Percentiles rank a stretch among this genome's conserved stretches.
Conservation (phyloP, 2,329 filamentous ascomycete genomes). For the Cercospora zeae-maydis region DNA sequence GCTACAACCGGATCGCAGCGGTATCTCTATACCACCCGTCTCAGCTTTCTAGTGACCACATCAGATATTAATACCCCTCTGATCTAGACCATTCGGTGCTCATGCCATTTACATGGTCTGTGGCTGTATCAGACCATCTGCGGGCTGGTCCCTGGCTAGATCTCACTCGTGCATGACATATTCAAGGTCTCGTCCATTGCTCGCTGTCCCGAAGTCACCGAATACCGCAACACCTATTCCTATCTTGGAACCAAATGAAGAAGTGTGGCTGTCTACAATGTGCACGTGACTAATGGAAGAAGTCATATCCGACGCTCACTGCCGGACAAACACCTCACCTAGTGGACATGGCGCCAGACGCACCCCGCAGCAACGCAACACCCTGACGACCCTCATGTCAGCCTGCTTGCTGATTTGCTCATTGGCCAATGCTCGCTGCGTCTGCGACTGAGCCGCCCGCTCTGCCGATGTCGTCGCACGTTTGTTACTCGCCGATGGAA, state of each 20-base stretch:
- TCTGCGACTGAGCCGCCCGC: neutral
- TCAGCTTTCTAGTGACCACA: neutral
- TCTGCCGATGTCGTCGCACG: slow-evolving; percentile 8
- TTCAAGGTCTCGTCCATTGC: neutral
- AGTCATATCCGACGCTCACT: neutral
- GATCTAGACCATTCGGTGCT: too few relatives aligned
- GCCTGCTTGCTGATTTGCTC: slow-evolving; percentile 5
- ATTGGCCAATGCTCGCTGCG: slow-evolving; percentile 3
- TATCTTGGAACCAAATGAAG: neutral
- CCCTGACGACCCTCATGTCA: slow-evolving; percentile 1
- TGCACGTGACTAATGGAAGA: neutral
- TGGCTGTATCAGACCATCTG: neutral
- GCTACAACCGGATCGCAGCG: neutral
- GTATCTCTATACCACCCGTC: neutral
- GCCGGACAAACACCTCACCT: slow-evolving; percentile 2
- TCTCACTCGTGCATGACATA: neutral
- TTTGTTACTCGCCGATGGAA: slow-evolving; percentile 13
- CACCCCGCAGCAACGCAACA: slow-evolving; percentile 12
- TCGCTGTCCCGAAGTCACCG: neutral
- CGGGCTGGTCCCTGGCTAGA: neutral
- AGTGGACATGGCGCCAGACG: neutral
- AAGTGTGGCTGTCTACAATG: neutral
- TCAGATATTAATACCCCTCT: neutral
- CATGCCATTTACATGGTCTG: too few relatives aligned
- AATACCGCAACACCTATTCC: neutral